Evolutionary conservation across 192 early-diverging fungal species (phyloP).

Genomic region (Linnemannia elongata): DNA sequence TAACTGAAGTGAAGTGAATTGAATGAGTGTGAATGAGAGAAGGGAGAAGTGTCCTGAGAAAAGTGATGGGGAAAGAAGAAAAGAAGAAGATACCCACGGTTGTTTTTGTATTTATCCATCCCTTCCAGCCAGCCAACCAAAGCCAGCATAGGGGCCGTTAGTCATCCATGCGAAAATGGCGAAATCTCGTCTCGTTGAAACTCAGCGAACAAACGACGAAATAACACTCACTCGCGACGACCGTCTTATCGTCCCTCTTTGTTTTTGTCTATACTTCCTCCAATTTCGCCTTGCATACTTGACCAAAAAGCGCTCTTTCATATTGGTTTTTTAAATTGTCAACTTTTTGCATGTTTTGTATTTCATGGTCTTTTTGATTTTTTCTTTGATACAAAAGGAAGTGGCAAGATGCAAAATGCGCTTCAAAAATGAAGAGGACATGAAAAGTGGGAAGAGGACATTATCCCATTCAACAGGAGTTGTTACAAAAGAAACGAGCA

Average conservation of each 20-base stretch:
- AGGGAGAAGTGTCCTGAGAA: no score
- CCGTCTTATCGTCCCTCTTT: not conserved
- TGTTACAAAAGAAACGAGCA: no score
- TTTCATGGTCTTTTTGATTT: slow-evolving; percentile 1
- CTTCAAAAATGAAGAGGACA: no score
- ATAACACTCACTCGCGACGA: not conserved
- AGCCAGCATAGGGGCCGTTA: not conserved
- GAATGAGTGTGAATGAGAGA: not conserved
- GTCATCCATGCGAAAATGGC: slow-evolving; percentile 16
- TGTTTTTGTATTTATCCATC: slow-evolving; percentile 5
- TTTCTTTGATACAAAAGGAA: not conserved
- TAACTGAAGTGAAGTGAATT: not conserved
- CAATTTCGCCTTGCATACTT: not conserved
- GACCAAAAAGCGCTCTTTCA: not conserved
- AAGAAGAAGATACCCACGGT: not conserved
- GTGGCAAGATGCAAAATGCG: not conserved
- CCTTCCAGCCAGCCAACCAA: not conserved
- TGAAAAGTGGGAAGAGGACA: no score
- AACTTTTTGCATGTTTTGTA: slow-evolving; percentile 7
- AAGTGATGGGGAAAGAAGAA: not conserved
- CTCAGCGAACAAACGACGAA: not conserved
- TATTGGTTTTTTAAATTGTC: not conserved
- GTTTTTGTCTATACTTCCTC: not conserved
- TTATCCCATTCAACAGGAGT: no score
- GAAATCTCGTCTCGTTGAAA: slow-evolving; percentile 1